A percentile compares a stretch with the other conserved stretches of the same genome.
phyloP scores from a whole-genome alignment of 148 eudicot species.

The Cornus kousa region DNA sequence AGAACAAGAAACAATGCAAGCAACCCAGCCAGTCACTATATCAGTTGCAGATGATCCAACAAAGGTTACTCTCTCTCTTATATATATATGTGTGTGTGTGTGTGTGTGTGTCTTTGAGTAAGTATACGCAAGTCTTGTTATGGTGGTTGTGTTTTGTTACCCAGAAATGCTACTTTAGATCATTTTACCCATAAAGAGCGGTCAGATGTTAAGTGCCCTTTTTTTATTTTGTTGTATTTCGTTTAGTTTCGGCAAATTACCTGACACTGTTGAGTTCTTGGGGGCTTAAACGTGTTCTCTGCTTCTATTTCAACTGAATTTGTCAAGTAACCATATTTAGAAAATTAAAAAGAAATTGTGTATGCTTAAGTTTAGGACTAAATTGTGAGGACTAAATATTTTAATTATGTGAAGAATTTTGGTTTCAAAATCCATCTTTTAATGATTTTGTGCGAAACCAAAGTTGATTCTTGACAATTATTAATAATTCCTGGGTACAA shows the following conservation, averaged over 20 bases:
- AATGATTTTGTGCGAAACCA: not conserved
- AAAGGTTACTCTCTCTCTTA: slow-evolving; percentile 4
- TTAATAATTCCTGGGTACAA: not conserved
- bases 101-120: not conserved
- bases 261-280: too few relatives aligned
- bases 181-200: not conserved
- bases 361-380: not conserved
- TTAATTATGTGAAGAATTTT: too few relatives aligned
- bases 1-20: not conserved
- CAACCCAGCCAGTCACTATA: slow-evolving; percentile 2
- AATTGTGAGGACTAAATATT: too few relatives aligned
- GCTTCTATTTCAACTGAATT: not conserved
- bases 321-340: not conserved
- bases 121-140: not conserved
- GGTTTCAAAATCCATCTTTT: not conserved
- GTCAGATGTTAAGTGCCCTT: too few relatives aligned
- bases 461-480: not conserved
- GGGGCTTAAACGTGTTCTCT: not conserved
- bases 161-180: too few relatives aligned
- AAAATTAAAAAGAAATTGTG: too few relatives aligned
- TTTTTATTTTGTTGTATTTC: too few relatives aligned
- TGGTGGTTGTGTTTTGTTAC: not conserved
- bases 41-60: slow-evolving; percentile 9
- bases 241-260: too few relatives aligned
- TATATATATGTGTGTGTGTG: not conserved